Conservation (phyloP, 495 filamentous ascomycete species). For the Annulohypoxylon maeteangense region DNA sequence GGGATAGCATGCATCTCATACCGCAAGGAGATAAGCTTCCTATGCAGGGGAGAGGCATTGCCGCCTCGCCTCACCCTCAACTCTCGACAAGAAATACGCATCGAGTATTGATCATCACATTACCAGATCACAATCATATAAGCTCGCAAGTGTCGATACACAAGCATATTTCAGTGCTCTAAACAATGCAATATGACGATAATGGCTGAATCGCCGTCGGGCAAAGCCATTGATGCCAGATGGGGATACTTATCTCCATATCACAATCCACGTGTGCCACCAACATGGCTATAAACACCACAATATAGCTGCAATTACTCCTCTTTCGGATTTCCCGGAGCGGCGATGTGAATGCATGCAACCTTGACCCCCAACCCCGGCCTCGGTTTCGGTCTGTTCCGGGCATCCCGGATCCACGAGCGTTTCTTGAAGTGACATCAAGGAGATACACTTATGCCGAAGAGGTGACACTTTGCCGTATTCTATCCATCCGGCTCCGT, state of each 20-base stretch:
- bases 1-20: background rate
- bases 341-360: conserved; percentile 21
- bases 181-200: background rate
- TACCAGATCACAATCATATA: background rate
- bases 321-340: conserved; percentile 32
- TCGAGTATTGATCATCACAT: background rate
- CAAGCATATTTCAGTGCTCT: background rate
- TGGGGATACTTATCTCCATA: background rate
- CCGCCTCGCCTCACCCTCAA: conserved; percentile 1
- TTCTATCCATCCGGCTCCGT: conserved; percentile 3
- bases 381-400: conserved; percentile 28
- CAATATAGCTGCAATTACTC: conserved; percentile 23
- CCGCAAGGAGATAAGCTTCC: conserved; percentile 16
- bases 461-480: background rate
- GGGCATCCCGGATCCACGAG: conserved; percentile 19
- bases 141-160: background rate
- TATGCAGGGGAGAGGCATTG: conserved; percentile 19
- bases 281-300: conserved; percentile 6
- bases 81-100: background rate
- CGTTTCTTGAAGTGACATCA: conserved; percentile 1
- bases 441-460: background rate
- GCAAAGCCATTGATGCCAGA: background rate
- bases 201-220: background rate
- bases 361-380: conserved; percentile 27
- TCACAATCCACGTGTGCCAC: background rate